Percentiles rank a stretch among this genome's conserved stretches.
Conservation (phyloP, 2,329 filamentous ascomycete species). For the Gaeumannomyces tritici region DNA sequence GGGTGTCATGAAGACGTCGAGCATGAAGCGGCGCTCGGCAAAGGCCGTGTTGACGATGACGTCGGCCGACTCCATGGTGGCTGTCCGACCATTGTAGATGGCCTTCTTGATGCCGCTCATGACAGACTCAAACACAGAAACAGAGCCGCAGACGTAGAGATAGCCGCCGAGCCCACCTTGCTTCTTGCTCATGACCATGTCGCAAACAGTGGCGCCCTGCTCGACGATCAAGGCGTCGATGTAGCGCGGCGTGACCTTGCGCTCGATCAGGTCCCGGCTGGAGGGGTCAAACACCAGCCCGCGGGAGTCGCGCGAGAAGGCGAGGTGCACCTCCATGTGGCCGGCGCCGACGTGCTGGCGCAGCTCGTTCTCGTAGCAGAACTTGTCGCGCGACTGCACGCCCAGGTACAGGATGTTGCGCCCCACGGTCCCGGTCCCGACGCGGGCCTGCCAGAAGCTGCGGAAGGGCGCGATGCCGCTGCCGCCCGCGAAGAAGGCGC, state of each 20-base stretch:
- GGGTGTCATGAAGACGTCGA: constrained; percentile 48
- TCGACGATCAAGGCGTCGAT: constrained; percentile 42
- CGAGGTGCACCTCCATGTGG: constrained; percentile 41
- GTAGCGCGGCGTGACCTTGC: constrained; percentile 37
- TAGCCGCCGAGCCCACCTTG: constrained; percentile 39
- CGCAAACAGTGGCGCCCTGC: constrained; percentile 38
- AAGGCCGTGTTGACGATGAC: constrained; percentile 41
- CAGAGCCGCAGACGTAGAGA: constrained; percentile 38
- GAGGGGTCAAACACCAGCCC: constrained; percentile 35
- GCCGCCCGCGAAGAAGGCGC: constrained; percentile 43
- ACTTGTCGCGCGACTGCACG: constrained; percentile 41
- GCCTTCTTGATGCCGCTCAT: constrained; percentile 46
- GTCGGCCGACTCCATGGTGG: constrained; percentile 41
- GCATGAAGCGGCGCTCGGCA: constrained; percentile 45
- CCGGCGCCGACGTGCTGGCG: constrained; percentile 34
- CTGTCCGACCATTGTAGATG: constrained; percentile 40
- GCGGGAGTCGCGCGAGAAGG: constrained; percentile 38
- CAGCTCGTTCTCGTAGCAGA: constrained; percentile 39
- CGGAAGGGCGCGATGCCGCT: constrained; percentile 44
- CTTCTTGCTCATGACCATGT: constrained; percentile 47
- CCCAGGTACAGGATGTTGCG: constrained; percentile 40
- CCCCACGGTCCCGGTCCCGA: constrained; percentile 25
- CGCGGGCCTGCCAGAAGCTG: constrained; percentile 41
- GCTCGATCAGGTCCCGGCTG: constrained; percentile 34
- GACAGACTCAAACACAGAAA: constrained; percentile 41